These are phyloP conservation scores for Aspergillus melleus DNA, from an alignment of 2,329 filamentous ascomycete genomes.

Conservation along the genomic window DNA sequence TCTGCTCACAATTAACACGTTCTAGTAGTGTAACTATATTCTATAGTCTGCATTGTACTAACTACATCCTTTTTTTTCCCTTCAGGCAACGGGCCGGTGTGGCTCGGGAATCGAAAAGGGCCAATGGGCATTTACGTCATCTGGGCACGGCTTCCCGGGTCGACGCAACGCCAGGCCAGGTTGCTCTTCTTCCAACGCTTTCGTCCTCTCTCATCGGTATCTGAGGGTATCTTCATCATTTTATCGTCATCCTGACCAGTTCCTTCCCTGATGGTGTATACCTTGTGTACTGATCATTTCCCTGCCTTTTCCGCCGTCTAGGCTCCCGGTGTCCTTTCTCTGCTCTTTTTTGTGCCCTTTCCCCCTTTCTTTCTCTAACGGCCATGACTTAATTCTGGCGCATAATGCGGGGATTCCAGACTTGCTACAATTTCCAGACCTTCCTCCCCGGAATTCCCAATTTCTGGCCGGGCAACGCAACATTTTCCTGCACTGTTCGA, in stretches of 20 bases:
- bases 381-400: background rate
- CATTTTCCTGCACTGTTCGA: conserved; percentile 1
- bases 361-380: background rate
- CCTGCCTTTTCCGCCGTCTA: no score
- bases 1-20: no score
- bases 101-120: conserved; percentile 10
- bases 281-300: no score
- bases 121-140: conserved; percentile 11
- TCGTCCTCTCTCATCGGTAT: background rate
- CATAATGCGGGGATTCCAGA: conserved; percentile 10
- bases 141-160: conserved; percentile 14
- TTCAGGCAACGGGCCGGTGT: conserved; percentile 11
- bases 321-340: no score
- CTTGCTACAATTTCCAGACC: background rate
- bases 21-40: no score
- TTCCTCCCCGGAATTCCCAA: background rate
- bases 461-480: background rate
- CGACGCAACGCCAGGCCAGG: no score
- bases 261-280: no score
- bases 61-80: conserved; percentile 15
- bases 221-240: conserved; percentile 1
- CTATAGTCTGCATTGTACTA: no score
- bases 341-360: background rate
- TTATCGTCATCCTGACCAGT: background rate
- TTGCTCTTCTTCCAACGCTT: background rate